phyloP scores from a whole-genome alignment of 345 rosid species.

The Camelina neglecta region DNA sequence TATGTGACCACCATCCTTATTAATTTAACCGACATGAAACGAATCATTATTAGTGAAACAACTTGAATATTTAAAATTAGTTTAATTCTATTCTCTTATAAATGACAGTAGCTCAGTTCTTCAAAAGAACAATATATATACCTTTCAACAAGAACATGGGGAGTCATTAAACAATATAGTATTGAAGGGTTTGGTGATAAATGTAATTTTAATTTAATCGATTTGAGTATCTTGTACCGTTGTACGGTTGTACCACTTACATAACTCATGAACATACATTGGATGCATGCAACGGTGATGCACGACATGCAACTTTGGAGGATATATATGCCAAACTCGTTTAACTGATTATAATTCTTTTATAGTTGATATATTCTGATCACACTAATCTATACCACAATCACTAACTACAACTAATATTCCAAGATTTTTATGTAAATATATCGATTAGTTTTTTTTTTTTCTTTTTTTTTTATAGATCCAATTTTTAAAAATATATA shows the following conservation, averaged over 20 bases:
- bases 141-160: not conserved
- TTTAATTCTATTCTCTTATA: not conserved
- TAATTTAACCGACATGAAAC: slow-evolving; percentile 23
- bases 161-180: not conserved
- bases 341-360: not conserved
- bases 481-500: not conserved
- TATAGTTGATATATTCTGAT: not conserved
- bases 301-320: not conserved
- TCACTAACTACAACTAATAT: not conserved
- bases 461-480: not conserved
- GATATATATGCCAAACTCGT: not conserved
- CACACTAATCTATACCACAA: not conserved
- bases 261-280: not conserved
- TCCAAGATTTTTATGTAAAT: not conserved
- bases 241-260: slow-evolving; percentile 4
- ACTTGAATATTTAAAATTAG: slow-evolving; percentile 1
- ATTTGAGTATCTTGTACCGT: not conserved
- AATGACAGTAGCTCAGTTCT: not conserved
- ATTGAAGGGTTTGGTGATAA: slow-evolving; percentile 12
- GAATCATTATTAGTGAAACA: slow-evolving; percentile 23
- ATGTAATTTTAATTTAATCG: not conserved
- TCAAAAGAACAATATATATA: slow-evolving; percentile 2
- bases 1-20: not conserved
- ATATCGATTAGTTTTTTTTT: not conserved
- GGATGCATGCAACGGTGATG: not conserved